Base-by-base conservation (phyloP, 768 basidiomycete species). In the Mycena vulgaris region DNA sequence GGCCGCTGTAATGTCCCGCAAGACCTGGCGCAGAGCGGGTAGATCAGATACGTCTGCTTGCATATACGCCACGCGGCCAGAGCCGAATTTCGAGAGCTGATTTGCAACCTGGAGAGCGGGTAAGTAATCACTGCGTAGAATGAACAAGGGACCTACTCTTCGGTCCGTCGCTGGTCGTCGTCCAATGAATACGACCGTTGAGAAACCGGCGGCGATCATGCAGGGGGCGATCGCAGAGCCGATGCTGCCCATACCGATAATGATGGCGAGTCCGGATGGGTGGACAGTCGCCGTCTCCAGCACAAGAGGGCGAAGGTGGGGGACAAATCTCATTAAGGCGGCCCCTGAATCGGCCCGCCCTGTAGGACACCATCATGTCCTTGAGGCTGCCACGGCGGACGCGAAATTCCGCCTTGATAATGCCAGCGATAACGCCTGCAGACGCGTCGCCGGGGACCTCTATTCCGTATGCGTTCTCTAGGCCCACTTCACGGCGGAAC, bases 181-280 rank as follows among this genome's bases (percentile, higher is more conserved):
- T 27, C 79, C 79, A 33, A 69, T 58, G 55, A 63, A 69, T 16
- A 39, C 74, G 21, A 82, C 76, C 0, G 61, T 59, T 3, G 64
- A 66, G 47, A 67, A 70, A 6, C 80, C 80, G 45, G 74, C 72
- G 16, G 72, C 66, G n/a, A 78, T 51, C 53, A 82, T 66, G 17
- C 75, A 66, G 8, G 60, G 40, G n/a, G 76, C 78, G n/a, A 82
- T 39, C 16, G 75, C 75, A 45, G 66, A 63, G 13, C 79, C 78
- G 28, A 80, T 80, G 51, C 75, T 78, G n/a, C 78, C 78, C 75
- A 82, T 77, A 21, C 81, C 81, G n/a, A 79, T 75, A 30, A 82
- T 77, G 31, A 81, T 75, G 0, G 80, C 75, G 6, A 76, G 73
- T 35, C 79, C 79, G 0, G 75, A 74, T 37, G 75, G 65, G 65